phyloP scores from a whole-genome alignment of 768 basidiomycete genomes.

The Atractiella rhizophila region DNA sequence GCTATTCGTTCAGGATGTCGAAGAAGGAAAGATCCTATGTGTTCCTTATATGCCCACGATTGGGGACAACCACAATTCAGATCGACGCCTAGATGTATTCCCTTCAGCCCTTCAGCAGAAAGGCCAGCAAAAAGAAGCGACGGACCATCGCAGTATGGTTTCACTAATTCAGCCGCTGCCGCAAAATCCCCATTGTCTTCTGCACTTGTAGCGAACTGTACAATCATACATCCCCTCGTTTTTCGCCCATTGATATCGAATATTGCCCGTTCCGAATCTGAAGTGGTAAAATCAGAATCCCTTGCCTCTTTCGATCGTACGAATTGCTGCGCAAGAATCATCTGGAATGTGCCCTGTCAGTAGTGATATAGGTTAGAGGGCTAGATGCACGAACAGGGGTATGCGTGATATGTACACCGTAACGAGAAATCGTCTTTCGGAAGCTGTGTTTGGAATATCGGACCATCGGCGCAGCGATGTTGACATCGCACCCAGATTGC shows the following conservation, averaged over 20 bases:
- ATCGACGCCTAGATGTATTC: no score
- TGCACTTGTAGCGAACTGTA: constrained; percentile 29
- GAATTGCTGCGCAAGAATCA: constrained; percentile 24
- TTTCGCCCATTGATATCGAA: constrained; percentile 17
- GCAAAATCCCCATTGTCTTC: constrained; percentile 23
- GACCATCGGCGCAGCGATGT: constrained; percentile 25
- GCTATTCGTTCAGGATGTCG: constrained; percentile 26
- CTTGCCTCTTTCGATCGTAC: constrained; percentile 25
- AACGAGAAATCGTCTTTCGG: constrained; percentile 24
- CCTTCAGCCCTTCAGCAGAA: no score
- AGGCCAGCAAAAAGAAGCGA: no score
- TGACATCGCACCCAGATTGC: no score
- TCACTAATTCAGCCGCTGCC: constrained; percentile 26
- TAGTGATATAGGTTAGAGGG: not conserved
- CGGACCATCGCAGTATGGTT: constrained; percentile 26
- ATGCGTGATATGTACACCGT: constrained; percentile 26
- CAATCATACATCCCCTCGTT: constrained; percentile 24
- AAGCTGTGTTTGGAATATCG: constrained; percentile 28
- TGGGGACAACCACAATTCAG: constrained; percentile 30
- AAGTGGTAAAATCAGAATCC: constrained; percentile 25
- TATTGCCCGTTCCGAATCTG: constrained; percentile 22
- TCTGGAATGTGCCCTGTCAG: not conserved
- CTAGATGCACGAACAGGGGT: constrained; percentile 28
- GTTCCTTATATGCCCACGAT: constrained; percentile 26
- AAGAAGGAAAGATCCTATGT: constrained; percentile 27